These are phyloP conservation scores for Kazachstania sp. DNA, from an alignment of 1,139 yeast species.

Conservation along the genomic window DNA sequence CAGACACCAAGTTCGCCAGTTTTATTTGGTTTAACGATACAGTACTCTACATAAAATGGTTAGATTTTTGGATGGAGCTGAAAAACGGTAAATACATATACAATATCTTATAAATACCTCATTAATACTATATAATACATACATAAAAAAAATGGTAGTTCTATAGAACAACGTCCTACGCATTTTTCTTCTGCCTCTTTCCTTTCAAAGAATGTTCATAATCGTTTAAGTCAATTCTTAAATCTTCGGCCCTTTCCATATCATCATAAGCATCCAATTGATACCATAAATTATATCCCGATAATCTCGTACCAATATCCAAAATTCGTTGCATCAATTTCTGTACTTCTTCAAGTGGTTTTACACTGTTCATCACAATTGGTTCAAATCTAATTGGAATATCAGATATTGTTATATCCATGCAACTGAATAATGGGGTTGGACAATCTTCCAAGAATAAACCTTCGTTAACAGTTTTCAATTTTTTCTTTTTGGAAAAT, in stretches of 20 bases:
- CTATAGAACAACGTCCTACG: not conserved
- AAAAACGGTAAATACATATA: not conserved
- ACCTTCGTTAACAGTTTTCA: slow-evolving; percentile 14
- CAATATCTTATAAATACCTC: not conserved
- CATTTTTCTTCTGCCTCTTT: slow-evolving; percentile 30
- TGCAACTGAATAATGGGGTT: slow-evolving; percentile 46
- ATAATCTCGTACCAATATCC: slow-evolving; percentile 50
- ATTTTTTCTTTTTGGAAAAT: slow-evolving; percentile 14
- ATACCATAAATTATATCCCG: slow-evolving; percentile 69
- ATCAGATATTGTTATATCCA: slow-evolving; percentile 54
- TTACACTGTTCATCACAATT: slow-evolving; percentile 61
- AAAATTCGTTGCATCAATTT: slow-evolving; percentile 55
- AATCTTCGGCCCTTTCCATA: slow-evolving; percentile 37
- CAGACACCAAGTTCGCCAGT: slow-evolving; percentile 11
- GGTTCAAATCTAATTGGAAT: slow-evolving; percentile 62
- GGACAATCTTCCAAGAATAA: slow-evolving; percentile 31
- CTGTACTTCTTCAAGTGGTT: slow-evolving; percentile 47
- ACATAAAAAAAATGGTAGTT: slow-evolving; percentile 2
- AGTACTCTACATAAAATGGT: slow-evolving; percentile 19
- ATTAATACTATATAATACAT: not conserved
- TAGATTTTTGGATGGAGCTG: not conserved
- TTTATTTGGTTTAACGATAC: slow-evolving; percentile 27
- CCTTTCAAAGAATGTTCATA: slow-evolving; percentile 35
- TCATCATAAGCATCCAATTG: slow-evolving; percentile 76
- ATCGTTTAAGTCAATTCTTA: slow-evolving; percentile 32